Evolutionary conservation across 345 rosid species (phyloP).

Genomic region (Cardiospermum halicacabum): DNA sequence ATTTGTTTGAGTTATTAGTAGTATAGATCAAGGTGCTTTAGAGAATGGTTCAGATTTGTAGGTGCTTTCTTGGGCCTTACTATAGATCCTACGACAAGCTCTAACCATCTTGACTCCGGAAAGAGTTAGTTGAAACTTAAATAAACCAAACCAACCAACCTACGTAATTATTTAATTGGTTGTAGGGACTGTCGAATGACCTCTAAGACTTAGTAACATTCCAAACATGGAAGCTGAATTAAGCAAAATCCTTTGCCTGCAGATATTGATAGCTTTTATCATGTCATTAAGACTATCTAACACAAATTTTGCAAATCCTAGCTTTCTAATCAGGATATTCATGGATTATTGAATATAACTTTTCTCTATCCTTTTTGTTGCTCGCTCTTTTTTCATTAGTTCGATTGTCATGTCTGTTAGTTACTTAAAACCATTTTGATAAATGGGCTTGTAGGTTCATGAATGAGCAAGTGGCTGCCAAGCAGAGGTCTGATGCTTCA

Average conservation of each 20-base stretch:
- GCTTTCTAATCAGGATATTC: neutral
- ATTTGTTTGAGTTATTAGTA: neutral
- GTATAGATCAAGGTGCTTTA: neutral
- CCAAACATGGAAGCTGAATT: too few species aligned
- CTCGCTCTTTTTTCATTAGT: neutral
- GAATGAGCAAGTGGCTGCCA: conserved; percentile 62
- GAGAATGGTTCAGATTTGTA: neutral
- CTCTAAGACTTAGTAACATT: too few species aligned
- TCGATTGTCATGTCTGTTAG: neutral
- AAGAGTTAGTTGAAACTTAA: too few species aligned
- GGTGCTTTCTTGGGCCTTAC: neutral
- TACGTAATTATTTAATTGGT: too few species aligned
- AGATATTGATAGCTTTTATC: too few species aligned
- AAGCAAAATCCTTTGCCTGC: too few species aligned
- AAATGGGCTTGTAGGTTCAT: conserved; percentile 44
- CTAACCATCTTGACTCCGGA: too few species aligned
- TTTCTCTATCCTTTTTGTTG: neutral
- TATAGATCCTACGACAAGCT: too few species aligned
- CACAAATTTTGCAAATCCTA: too few species aligned
- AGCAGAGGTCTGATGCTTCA: conserved; percentile 55
- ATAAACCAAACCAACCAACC: too few species aligned
- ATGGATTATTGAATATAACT: neutral
- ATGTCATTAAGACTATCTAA: too few species aligned
- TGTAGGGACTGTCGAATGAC: too few species aligned
- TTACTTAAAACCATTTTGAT: neutral